Evolutionary conservation across 106 monocot species (phyloP), one percentile per base, ranked within the genome.

Genomic region (Apostasia shenzhenica): DNA sequence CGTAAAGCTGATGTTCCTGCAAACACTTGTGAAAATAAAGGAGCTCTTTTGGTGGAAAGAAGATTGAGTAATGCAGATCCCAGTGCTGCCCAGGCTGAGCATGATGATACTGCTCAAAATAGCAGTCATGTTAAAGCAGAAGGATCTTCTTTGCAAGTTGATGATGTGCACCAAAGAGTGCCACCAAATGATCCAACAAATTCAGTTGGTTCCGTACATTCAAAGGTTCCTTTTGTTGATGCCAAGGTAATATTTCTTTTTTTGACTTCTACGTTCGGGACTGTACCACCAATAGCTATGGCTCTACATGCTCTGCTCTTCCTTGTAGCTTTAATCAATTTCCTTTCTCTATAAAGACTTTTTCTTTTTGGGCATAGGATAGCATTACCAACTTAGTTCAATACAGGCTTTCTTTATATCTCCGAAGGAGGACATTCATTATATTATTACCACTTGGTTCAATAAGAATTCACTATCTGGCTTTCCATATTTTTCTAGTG

Each of bases 21-120:
- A 63, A 84, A 75, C 77, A 13, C 57, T 38, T 67, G 42, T 83
- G 77, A 44, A 59, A 70, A 72, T 70, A 76, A 67, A 67, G 48
- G 58, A 42, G 45, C 55, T 68, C 13, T 39, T 67, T 6, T 51
- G 39, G 38, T 45, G 2, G 73, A 72, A 67, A 78, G 26, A 64
- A 76, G 63, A 66, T 49, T 63, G 12, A 62, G 41, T 26, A 70
- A 14, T 82, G 13, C 44, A 4, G 8, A 41, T 14, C 48, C 47
- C 41, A 67, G 9, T 48, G 44, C 69, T 52, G 2, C 39, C 45
- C 71, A 40, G 10, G 48, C 57, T 26, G 74, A 48, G 54, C 2
- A 44, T 44, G 13, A 74, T 77, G 55, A 55, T 38, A 37, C 53
- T 14, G 66, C 39, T 61, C 73, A 73, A 66, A 79, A 69, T 60